A percentile compares a stretch with the other conserved stretches of the same genome.
Conservation (phyloP, 345 rosid species). For the Laguncularia racemosa region DNA sequence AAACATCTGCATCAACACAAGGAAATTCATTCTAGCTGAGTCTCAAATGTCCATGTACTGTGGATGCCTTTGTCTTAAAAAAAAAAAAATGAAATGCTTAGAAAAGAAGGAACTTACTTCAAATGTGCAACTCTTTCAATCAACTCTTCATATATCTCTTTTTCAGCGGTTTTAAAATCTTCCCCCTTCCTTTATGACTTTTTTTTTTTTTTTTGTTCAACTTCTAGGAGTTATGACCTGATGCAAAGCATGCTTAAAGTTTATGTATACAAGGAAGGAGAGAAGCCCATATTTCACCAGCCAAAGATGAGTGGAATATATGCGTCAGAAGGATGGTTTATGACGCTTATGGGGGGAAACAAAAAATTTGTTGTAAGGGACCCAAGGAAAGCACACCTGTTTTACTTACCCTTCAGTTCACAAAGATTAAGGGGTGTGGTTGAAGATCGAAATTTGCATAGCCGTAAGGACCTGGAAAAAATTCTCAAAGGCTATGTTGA, state of each 20-base stretch:
- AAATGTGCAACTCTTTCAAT: too few relatives aligned
- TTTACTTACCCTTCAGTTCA: conserved; percentile 75
- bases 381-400: conserved; percentile 79
- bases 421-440: conserved; percentile 41
- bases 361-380: conserved; percentile 62
- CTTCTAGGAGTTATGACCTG: conserved; percentile 70
- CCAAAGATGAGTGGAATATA: conserved; percentile 70
- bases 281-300: conserved; percentile 70
- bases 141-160: too few relatives aligned
- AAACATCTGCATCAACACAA: background rate
- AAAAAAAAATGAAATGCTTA: too few relatives aligned
- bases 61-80: too few relatives aligned
- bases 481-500: conserved; percentile 47
- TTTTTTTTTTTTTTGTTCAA: background rate
- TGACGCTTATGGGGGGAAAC: conserved; percentile 76
- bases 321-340: conserved; percentile 94
- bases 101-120: too few relatives aligned
- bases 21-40: too few relatives aligned
- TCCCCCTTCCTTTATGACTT: too few relatives aligned
- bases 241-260: conserved; percentile 74
- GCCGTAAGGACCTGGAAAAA: conserved; percentile 30
- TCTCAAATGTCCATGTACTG: too few relatives aligned
- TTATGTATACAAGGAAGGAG: conserved; percentile 77
- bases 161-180: too few relatives aligned
- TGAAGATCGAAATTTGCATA: conserved; percentile 24